phyloP scores from a whole-genome alignment of 495 filamentous ascomycete species.

The Aspergillus heteromorphus region DNA sequence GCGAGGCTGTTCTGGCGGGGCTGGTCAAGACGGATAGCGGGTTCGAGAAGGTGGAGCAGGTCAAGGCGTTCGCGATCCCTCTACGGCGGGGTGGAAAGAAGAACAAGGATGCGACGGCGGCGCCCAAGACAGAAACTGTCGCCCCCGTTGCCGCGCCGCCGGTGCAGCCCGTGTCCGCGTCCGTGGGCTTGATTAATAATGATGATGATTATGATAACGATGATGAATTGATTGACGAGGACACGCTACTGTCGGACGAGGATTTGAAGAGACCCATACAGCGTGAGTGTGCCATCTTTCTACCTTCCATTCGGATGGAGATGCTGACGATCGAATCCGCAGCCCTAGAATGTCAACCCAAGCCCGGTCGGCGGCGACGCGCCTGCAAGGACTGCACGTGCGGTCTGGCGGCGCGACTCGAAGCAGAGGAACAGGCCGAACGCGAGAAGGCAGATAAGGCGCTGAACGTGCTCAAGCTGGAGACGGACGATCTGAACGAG shows the following conservation, averaged over 20 bases:
- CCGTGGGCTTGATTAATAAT: slow-evolving; percentile 24
- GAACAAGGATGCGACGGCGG: slow-evolving; percentile 24
- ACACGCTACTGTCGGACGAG: slow-evolving; percentile 75
- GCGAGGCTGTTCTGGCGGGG: slow-evolving; percentile 79
- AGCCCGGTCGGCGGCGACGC: slow-evolving; percentile 78
- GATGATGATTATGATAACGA: slow-evolving; percentile 46
- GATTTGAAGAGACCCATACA: slow-evolving; percentile 67
- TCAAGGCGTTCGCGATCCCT: slow-evolving; percentile 60
- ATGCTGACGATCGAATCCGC: background rate
- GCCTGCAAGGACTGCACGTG: slow-evolving; percentile 99
- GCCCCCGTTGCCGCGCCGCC: slow-evolving; percentile 3
- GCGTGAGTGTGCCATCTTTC: slow-evolving; percentile 56
- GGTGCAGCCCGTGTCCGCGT: slow-evolving; percentile 4
- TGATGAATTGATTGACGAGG: slow-evolving; percentile 86
- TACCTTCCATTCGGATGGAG: background rate
- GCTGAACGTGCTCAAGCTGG: slow-evolving; percentile 63
- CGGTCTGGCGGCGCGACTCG: slow-evolving; percentile 72
- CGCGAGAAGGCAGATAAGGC: slow-evolving; percentile 56
- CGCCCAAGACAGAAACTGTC: slow-evolving; percentile 33
- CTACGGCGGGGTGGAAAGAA: slow-evolving; percentile 61
- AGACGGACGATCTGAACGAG: slow-evolving; percentile 67
- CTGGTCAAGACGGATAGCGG: slow-evolving; percentile 56
- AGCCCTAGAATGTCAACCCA: slow-evolving; percentile 81
- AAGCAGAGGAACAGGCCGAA: slow-evolving; percentile 72
- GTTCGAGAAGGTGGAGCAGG: slow-evolving; percentile 69